These are phyloP conservation scores for Simplicillium aogashimaense DNA, from an alignment of 2,329 filamentous ascomycete genomes.

Conservation along the genomic window DNA sequence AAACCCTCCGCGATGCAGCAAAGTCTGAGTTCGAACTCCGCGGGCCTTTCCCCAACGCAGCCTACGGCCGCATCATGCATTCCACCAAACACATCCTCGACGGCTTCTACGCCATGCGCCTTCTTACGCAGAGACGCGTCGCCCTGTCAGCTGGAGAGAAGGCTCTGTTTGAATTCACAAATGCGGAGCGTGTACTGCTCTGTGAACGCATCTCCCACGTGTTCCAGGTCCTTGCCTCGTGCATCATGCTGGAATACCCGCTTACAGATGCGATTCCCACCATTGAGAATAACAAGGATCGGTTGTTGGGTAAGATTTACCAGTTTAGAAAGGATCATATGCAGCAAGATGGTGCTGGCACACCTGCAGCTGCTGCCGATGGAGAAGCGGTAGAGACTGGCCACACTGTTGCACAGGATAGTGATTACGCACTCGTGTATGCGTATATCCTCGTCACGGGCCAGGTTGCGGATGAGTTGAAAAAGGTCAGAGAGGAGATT, in stretches of 20 bases:
- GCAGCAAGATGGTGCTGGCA: constrained; percentile 32
- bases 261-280: constrained; percentile 82
- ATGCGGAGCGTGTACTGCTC: constrained; percentile 67
- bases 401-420: constrained; percentile 35
- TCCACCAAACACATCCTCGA: constrained; percentile 81
- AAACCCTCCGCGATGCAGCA: constrained; percentile 62
- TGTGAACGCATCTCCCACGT: constrained; percentile 89
- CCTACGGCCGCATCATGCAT: constrained; percentile 64
- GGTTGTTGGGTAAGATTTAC: constrained; percentile 78
- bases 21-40: constrained; percentile 81
- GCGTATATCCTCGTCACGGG: constrained; percentile 70
- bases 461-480: constrained; percentile 55
- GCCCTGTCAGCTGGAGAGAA: constrained; percentile 71
- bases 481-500: constrained; percentile 49
- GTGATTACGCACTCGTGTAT: constrained; percentile 86
- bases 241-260: constrained; percentile 89
- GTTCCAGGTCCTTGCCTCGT: constrained; percentile 75
- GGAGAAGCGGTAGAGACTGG: not conserved
- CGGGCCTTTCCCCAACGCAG: constrained; percentile 71
- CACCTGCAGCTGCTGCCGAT: constrained; percentile 10
- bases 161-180: constrained; percentile 69
- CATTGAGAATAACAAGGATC: constrained; percentile 69
- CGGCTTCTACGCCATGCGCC: constrained; percentile 92
- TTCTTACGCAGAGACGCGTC: constrained; percentile 75
- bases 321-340: constrained; percentile 67